phyloP scores from a whole-genome alignment of 2,329 filamentous ascomycete species.

The Aspergillus brunneoviolaceus region DNA sequence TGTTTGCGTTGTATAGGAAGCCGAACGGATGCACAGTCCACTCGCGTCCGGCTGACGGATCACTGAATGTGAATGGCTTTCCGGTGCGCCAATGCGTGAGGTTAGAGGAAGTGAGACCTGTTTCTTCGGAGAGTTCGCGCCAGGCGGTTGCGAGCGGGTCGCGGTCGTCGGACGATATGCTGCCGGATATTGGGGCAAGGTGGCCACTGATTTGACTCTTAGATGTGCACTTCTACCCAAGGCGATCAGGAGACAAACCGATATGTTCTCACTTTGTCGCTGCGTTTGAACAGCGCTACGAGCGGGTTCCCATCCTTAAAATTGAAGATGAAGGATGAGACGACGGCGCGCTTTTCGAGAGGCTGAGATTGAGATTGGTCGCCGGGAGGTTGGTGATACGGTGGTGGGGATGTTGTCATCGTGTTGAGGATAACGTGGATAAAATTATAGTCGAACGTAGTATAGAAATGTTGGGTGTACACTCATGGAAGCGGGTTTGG shows the following conservation, averaged over 20 bases:
- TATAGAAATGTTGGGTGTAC: neutral
- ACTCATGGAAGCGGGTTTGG: neutral
- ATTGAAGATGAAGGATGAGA: conserved; percentile 48
- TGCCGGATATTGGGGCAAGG: conserved; percentile 63
- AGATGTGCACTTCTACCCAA: neutral
- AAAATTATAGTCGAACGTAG: neutral
- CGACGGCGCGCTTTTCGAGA: conserved; percentile 35
- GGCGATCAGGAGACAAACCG: conserved; percentile 39
- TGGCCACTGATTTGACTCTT: conserved; percentile 39
- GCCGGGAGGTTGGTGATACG: conserved; percentile 6
- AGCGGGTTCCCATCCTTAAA: conserved; percentile 31
- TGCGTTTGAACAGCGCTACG: conserved; percentile 64
- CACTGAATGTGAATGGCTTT: conserved; percentile 58
- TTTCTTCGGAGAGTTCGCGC: conserved; percentile 65
- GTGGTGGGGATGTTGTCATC: neutral
- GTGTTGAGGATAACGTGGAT: neutral
- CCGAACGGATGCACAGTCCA: conserved; percentile 66
- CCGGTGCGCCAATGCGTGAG: conserved; percentile 57
- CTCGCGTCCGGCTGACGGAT: conserved; percentile 53
- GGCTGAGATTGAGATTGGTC: conserved; percentile 12
- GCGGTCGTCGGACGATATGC: conserved; percentile 55
- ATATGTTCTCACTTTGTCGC: conserved; percentile 60
- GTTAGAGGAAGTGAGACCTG: conserved; percentile 50
- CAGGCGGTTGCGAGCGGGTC: conserved; percentile 58
- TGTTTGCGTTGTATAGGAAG: conserved; percentile 45